These are phyloP conservation scores for Penicillium psychrosexuale DNA, from an alignment of 2,329 filamentous ascomycete genomes.

Conservation along the genomic window DNA sequence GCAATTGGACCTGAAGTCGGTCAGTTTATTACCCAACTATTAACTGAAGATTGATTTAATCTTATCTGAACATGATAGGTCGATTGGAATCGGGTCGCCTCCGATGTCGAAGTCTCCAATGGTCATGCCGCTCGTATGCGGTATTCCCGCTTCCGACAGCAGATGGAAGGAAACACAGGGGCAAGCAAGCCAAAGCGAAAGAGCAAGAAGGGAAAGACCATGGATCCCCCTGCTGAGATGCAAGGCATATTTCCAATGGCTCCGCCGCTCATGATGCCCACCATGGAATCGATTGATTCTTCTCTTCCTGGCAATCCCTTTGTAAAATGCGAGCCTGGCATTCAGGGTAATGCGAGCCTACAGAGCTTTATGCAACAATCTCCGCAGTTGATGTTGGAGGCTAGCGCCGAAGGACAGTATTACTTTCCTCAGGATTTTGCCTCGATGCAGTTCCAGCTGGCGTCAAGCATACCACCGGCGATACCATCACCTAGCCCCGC, in stretches of 20 bases:
- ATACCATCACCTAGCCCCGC: background rate
- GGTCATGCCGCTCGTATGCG: slow-evolving; percentile 58
- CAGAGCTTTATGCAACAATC: background rate
- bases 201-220: slow-evolving; percentile 20
- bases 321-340: slow-evolving; percentile 24
- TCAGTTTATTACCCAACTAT: slow-evolving; percentile 6
- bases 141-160: slow-evolving; percentile 53
- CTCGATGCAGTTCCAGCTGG: background rate
- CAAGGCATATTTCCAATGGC: slow-evolving; percentile 9
- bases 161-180: slow-evolving; percentile 48
- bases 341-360: slow-evolving; percentile 1
- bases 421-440: slow-evolving; percentile 6
- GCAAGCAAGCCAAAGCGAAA: slow-evolving; percentile 27
- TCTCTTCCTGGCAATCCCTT: slow-evolving; percentile 14
- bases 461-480: background rate
- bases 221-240: slow-evolving; percentile 14
- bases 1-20: slow-evolving; percentile 53
- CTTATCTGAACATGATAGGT: slow-evolving; percentile 36
- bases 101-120: slow-evolving; percentile 52
- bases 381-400: slow-evolving; percentile 4
- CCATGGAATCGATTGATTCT: slow-evolving; percentile 12
- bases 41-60: background rate
- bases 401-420: background rate
- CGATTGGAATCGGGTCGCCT: slow-evolving; percentile 53
- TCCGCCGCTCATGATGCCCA: slow-evolving; percentile 5